Evolutionary conservation across 2,329 filamentous ascomycete genomes (phyloP).

Genomic region (Calonectria multiphialidica): DNA sequence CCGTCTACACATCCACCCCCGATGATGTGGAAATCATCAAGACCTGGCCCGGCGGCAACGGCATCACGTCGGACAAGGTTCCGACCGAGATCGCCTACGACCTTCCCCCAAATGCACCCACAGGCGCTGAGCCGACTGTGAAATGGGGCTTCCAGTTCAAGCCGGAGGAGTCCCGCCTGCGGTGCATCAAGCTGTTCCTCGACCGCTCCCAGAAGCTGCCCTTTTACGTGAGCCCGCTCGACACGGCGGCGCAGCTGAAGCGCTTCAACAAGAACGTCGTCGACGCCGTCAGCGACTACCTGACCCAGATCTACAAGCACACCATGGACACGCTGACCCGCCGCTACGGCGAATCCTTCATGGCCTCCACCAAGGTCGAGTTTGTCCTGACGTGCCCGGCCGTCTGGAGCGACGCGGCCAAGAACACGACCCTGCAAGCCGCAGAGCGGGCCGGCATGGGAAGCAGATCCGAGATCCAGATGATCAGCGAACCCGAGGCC

Average conservation of each 20-base stretch:
- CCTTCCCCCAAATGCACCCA: constrained; percentile 44
- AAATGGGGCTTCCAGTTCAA: constrained; percentile 90
- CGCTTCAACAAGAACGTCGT: constrained; percentile 81
- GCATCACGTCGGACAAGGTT: constrained; percentile 90
- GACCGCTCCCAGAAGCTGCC: constrained; percentile 85
- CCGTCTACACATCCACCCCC: constrained; percentile 80
- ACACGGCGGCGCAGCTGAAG: constrained; percentile 82
- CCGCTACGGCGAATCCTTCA: constrained; percentile 83
- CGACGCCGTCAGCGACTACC: constrained; percentile 83
- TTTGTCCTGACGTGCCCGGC: constrained; percentile 87
- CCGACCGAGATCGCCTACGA: constrained; percentile 82
- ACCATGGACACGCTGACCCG: constrained; percentile 83
- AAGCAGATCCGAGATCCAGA: constrained; percentile 75
- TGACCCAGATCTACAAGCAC: constrained; percentile 81
- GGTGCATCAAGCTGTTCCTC: constrained; percentile 88
- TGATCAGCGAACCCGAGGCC: constrained; percentile 86
- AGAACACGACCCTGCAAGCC: constrained; percentile 83
- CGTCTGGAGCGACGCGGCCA: constrained; percentile 88
- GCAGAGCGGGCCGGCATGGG: constrained; percentile 86
- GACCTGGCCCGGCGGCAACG: constrained; percentile 85
- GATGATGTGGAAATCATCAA: constrained; percentile 89
- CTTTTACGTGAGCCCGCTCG: constrained; percentile 82
- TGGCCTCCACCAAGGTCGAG: constrained; percentile 80
- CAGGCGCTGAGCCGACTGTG: constrained; percentile 60
- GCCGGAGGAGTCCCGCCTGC: constrained; percentile 79